phyloP scores from a whole-genome alignment of 1,139 yeast genomes.

The Yamadazyma epiphylla region DNA sequence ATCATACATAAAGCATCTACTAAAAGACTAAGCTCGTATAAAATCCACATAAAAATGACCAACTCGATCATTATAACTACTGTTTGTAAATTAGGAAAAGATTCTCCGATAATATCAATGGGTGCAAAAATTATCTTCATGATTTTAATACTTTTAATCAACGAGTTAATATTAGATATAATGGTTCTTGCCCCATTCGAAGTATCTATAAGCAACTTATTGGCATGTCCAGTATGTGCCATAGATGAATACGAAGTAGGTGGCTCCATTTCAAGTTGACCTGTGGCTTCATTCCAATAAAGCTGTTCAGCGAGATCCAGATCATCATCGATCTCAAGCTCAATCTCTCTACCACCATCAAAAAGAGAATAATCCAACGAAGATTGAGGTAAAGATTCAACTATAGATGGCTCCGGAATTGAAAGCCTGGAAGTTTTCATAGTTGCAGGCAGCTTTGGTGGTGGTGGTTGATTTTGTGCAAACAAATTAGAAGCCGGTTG shows the following conservation, averaged over 20 bases:
- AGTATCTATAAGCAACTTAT: conserved; percentile 9
- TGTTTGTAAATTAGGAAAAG: conserved; percentile 39
- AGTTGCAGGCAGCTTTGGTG: neutral
- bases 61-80: conserved; percentile 37
- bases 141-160: conserved; percentile 34
- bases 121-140: conserved; percentile 42
- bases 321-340: conserved; percentile 27
- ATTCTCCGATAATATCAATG: conserved; percentile 37
- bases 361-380: conserved; percentile 6
- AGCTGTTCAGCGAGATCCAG: conserved; percentile 20
- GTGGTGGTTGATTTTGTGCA: neutral
- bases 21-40: conserved; percentile 40
- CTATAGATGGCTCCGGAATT: conserved; percentile 4
- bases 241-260: conserved; percentile 28
- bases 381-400: conserved; percentile 14
- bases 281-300: conserved; percentile 30
- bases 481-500: conserved; percentile 27
- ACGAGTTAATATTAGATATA: conserved; percentile 27
- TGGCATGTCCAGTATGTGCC: conserved; percentile 6
- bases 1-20: conserved; percentile 47
- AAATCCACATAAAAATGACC: conserved; percentile 38
- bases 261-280: conserved; percentile 30
- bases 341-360: conserved; percentile 25
- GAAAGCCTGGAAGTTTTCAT: conserved; percentile 3
- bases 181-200: conserved; percentile 16